phyloP scores from a whole-genome alignment of 345 rosid species.

The Pistacia atlantica region DNA sequence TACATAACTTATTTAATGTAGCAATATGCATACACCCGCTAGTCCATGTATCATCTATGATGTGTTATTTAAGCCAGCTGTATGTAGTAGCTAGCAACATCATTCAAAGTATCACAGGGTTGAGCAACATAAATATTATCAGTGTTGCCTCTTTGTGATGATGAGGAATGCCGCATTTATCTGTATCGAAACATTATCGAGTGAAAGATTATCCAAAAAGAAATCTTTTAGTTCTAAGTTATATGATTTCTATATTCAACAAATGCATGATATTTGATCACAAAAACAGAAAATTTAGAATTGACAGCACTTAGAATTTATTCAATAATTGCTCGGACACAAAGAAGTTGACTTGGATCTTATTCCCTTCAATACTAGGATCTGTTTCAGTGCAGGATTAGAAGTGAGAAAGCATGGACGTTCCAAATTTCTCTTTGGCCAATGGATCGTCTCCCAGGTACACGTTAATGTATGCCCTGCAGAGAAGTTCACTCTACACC shows the following conservation, averaged over 20 bases:
- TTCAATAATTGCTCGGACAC: background rate
- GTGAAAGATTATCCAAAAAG: conserved; percentile 10
- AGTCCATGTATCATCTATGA: background rate
- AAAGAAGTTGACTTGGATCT: conserved; percentile 8
- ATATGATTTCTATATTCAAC: background rate
- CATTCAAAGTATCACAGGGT: conserved; percentile 29
- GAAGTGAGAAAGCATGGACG: conserved; percentile 48
- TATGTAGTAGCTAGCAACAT: conserved; percentile 23
- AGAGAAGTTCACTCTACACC: conserved; percentile 55
- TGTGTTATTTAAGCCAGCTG: conserved; percentile 17
- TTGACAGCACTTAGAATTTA: conserved; percentile 11
- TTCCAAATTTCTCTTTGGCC: conserved; percentile 50
- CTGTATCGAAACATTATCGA: conserved; percentile 9
- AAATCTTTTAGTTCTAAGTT: background rate
- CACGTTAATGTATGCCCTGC: conserved; percentile 49
- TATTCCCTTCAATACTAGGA: conserved; percentile 20
- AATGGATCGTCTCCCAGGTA: conserved; percentile 52
- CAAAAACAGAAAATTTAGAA: background rate
- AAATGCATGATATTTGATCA: background rate
- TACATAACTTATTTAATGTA: conserved; percentile 4
- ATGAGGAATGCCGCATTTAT: conserved; percentile 22
- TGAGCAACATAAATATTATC: conserved; percentile 37
- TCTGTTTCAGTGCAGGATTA: conserved; percentile 11
- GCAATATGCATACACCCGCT: conserved; percentile 9
- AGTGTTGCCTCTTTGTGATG: conserved; percentile 44